phyloP scores from a whole-genome alignment of 1,284 basidiomycete genomes.

The Hemileia vastatrix region DNA sequence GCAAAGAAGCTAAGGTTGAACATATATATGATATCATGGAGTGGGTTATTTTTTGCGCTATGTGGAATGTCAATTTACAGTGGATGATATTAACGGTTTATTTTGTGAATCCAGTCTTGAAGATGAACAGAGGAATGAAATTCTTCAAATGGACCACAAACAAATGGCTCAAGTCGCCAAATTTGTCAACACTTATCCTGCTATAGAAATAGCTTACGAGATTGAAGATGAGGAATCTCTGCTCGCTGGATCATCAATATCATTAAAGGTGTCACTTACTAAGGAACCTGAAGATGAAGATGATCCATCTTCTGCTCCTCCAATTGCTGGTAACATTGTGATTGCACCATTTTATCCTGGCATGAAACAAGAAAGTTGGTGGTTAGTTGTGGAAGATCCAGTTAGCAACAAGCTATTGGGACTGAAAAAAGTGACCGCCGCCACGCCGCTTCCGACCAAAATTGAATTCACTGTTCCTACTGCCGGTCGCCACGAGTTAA shows the following conservation, averaged over 20 bases:
- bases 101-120: constrained; percentile 53
- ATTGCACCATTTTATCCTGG: constrained; percentile 83
- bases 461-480: constrained; percentile 62
- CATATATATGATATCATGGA: constrained; percentile 95
- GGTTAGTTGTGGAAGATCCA: constrained; percentile 83
- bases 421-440: constrained; percentile 90
- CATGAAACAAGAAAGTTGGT: constrained; percentile 91
- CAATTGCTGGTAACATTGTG: constrained; percentile 60
- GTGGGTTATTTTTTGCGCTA: constrained; percentile 20
- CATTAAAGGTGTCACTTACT: constrained; percentile 66
- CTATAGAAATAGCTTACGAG: constrained; percentile 74
- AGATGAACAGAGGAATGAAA: constrained; percentile 68
- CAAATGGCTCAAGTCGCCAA: constrained; percentile 81
- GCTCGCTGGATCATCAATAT: constrained; percentile 71
- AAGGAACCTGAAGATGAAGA: constrained; percentile 79
- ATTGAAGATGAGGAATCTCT: constrained; percentile 69
- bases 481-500: constrained; percentile 12
- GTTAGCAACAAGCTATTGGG: constrained; percentile 58
- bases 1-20: constrained; percentile 67
- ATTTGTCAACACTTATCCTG: constrained; percentile 89
- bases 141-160: constrained; percentile 72
- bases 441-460: constrained; percentile 64
- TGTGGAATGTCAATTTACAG: not conserved
- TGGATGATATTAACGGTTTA: not conserved
- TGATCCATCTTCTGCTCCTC: constrained; percentile 47